Evolutionary conservation across 306 rosid species (phyloP).

Genomic region (Urtica urens): DNA sequence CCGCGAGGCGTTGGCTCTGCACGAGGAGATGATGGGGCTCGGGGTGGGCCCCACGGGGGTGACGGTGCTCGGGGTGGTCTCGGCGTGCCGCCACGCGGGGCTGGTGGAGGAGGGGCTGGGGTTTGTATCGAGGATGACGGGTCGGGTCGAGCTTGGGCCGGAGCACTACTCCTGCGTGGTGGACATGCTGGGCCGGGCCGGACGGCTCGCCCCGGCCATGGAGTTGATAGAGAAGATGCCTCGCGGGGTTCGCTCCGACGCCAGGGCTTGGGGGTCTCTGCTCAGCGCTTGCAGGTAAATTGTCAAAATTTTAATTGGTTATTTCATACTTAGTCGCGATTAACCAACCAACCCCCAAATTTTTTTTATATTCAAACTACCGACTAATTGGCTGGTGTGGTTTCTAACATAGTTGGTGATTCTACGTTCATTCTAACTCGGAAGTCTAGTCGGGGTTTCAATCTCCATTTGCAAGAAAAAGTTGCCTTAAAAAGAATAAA

Average conservation of each 20-base stretch:
- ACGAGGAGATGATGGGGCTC: slow-evolving; percentile 21
- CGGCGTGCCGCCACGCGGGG: slow-evolving; percentile 40
- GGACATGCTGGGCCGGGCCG: slow-evolving; percentile 41
- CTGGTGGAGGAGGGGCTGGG: slow-evolving; percentile 29
- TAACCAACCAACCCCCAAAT: no score
- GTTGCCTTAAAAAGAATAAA: no score
- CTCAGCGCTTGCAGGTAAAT: not conserved
- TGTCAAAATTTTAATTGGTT: no score
- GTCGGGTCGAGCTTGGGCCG: slow-evolving; percentile 16
- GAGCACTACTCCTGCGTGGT: slow-evolving; percentile 37
- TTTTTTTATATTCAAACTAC: no score
- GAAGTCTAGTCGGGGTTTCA: no score
- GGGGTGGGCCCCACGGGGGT: slow-evolving; percentile 28
- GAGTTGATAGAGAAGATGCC: slow-evolving; percentile 31
- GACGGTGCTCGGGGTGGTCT: slow-evolving; percentile 26
- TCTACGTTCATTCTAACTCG: no score
- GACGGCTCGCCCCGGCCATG: slow-evolving; percentile 24
- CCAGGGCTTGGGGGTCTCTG: slow-evolving; percentile 9
- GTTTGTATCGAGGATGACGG: slow-evolving; percentile 24
- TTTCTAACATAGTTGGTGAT: no score
- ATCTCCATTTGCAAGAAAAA: no score
- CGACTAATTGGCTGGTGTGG: no score
- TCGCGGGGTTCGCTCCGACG: slow-evolving; percentile 20
- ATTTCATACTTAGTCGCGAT: no score
- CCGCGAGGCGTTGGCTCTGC: slow-evolving; percentile 19